Percentiles rank a stretch among this genome's conserved stretches.
These are phyloP conservation scores for Wakefieldia striispora DNA, from an alignment of 768 basidiomycete species.

Conservation along the genomic window DNA sequence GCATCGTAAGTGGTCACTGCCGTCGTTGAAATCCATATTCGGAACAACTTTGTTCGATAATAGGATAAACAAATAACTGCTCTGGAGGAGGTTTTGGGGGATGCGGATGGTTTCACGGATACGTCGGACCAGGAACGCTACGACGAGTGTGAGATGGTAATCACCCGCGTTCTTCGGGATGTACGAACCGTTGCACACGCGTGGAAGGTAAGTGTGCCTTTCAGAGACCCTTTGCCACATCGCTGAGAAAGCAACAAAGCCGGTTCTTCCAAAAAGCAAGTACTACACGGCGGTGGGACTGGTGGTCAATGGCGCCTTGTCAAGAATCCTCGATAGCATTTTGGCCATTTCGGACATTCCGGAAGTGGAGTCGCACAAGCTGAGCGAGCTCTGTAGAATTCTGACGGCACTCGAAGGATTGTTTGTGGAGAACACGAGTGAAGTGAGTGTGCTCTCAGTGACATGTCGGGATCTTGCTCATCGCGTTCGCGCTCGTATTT, in stretches of 20 bases:
- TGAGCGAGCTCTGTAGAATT: conserved; percentile 81
- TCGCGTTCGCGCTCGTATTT: background rate
- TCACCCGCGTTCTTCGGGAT: conserved; percentile 60
- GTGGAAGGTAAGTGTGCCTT: conserved; percentile 62
- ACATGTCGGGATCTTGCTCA: background rate
- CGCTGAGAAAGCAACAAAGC: conserved; percentile 37
- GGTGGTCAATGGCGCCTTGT: conserved; percentile 65
- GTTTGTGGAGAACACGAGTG: conserved; percentile 64
- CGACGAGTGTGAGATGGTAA: conserved; percentile 70
- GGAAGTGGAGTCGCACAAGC: conserved; percentile 77
- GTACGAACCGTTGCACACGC: conserved; percentile 61
- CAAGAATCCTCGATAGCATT: conserved; percentile 67
- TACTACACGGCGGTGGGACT: conserved; percentile 72
- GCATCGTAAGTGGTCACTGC: conserved; percentile 50
- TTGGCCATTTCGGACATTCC: conserved; percentile 83
- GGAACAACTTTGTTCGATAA: background rate
- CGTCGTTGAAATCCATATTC: background rate
- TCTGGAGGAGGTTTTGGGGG: conserved; percentile 44
- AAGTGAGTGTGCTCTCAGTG: conserved; percentile 39
- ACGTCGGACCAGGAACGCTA: conserved; percentile 72
- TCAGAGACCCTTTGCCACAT: background rate
- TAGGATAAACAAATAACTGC: conserved; percentile 24
- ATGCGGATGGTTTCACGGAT: conserved; percentile 64
- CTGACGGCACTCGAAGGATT: conserved; percentile 77
- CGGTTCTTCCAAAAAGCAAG: conserved; percentile 64